phyloP scores from a whole-genome alignment of 2,329 filamentous ascomycete species.

The Alternaria panax region DNA sequence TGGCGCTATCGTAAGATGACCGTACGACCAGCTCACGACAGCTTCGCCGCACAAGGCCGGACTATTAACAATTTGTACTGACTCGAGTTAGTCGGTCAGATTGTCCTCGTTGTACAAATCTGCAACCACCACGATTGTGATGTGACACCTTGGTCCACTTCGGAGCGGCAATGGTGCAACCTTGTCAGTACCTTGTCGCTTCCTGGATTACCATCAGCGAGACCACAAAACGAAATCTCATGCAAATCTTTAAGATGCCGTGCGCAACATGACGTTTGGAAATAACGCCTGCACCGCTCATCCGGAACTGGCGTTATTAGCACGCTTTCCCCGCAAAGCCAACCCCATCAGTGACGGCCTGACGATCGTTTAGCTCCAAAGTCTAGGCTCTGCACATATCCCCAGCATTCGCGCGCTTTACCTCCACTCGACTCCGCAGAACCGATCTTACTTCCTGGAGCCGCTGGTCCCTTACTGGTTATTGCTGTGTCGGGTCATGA shows the following conservation, averaged over 20 bases:
- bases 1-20: background rate
- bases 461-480: slow-evolving; percentile 8
- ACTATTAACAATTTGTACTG: background rate
- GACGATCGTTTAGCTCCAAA: slow-evolving; percentile 29
- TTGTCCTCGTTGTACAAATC: background rate
- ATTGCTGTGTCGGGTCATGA: background rate
- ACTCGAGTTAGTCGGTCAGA: slow-evolving; percentile 3
- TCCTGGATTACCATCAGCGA: background rate
- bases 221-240: background rate
- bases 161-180: background rate
- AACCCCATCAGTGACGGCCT: slow-evolving; percentile 27
- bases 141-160: background rate
- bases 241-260: slow-evolving; percentile 7
- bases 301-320: slow-evolving; percentile 22
- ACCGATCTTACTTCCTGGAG: slow-evolving; percentile 21
- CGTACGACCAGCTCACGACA: background rate
- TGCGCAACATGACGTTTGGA: slow-evolving; percentile 25
- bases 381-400: slow-evolving; percentile 33
- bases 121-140: background rate
- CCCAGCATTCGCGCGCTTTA: slow-evolving; percentile 25
- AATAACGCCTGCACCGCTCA: slow-evolving; percentile 18
- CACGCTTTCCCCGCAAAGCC: slow-evolving; percentile 44
- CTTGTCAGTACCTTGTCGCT: background rate
- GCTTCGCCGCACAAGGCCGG: slow-evolving; percentile 10
- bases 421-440: slow-evolving; percentile 39